Base-by-base conservation (phyloP, 2,329 filamentous ascomycete genomes). In the Clarireedia sp. region DNA sequence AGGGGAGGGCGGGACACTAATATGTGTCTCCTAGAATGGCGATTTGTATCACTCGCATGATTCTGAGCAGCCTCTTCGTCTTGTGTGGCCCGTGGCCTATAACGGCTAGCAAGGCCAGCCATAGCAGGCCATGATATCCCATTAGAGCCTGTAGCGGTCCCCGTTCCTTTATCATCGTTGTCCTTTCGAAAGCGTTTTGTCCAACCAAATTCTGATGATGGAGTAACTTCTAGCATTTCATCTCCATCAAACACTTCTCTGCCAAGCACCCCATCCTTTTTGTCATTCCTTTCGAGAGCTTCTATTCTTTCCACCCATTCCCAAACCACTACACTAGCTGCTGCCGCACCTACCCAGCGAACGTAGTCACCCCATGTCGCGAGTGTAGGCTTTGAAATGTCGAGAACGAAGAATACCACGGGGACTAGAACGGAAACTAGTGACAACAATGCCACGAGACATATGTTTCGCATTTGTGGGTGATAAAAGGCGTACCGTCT, bases 281-380 rank as follows among this genome's bases (percentile, higher is more conserved):
- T 60, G 21, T 60, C 54, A 49, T 60, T 40, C 47, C 58, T 54
- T 24, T 58, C 58, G 21, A 59, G 49, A n/a, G 84, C 83, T 68
- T 89, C 86, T 57, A 89, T 89, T 38, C 86, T 76, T 68, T 89
- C 86, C 4, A 89, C 86, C 86, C 86, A 89, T 70, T 89, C 86
- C 86, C 86, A 89, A 4, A 89, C 86, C 33, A 89, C 84, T n/a
- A 88, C 86, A 72, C 84, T 88, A 5, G 86, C 86, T 5, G 85
- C 85, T 0, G 85, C 84, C 3, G 85, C 85, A 48, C 86, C 86
- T 17, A 89, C 86, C 86, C 86, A 89, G 58, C 85, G 75, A 54
- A 89, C 85, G 65, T 89, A 89, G 62, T 87, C 86, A 68, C 86
- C 86, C 86, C 86, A 89, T 12, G 83, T 83, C 46, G 84, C 84